Evolutionary conservation across 2,329 filamentous ascomycete genomes (phyloP).

Genomic region (Aspergillus ruber): DNA sequence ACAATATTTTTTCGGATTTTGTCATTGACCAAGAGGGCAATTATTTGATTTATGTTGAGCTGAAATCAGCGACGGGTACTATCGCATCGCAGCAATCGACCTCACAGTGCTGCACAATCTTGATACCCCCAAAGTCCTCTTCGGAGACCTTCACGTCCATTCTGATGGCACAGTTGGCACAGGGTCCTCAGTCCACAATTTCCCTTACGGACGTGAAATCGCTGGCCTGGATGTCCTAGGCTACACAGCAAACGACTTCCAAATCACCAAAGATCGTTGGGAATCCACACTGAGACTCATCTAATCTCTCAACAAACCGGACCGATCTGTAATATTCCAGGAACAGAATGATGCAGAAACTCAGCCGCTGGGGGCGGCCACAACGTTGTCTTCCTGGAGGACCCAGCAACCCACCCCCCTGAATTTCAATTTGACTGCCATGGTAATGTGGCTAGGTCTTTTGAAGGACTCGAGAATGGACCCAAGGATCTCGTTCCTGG

Average conservation of each 20-base stretch:
- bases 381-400: slow-evolving; percentile 7
- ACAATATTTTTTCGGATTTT: slow-evolving; percentile 3
- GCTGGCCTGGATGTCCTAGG: slow-evolving; percentile 8
- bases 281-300: slow-evolving; percentile 5
- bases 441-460: slow-evolving; percentile 8
- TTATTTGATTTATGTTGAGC: not conserved
- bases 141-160: slow-evolving; percentile 8
- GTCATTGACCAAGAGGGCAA: slow-evolving; percentile 2
- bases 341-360: slow-evolving; percentile 11
- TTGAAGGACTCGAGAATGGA: slow-evolving; percentile 9
- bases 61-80: slow-evolving; percentile 1
- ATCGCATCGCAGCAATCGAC: not conserved
- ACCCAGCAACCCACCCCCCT: slow-evolving; percentile 3
- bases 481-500: slow-evolving; percentile 7
- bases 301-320: slow-evolving; percentile 5
- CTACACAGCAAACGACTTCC: slow-evolving; percentile 11
- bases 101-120: slow-evolving; percentile 1
- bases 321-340: slow-evolving; percentile 7
- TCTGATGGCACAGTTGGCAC: slow-evolving; percentile 9
- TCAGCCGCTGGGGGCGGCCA: slow-evolving; percentile 9
- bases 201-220: slow-evolving; percentile 9
- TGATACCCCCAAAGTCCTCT: slow-evolving; percentile 3
- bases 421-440: slow-evolving; percentile 8
- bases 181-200: slow-evolving; percentile 6
- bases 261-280: slow-evolving; percentile 10